A percentile compares a stretch with the other conserved stretches of the same genome.
phyloP scores from a whole-genome alignment of 306 rosid species.

The Casuarina cunninghamiana region DNA sequence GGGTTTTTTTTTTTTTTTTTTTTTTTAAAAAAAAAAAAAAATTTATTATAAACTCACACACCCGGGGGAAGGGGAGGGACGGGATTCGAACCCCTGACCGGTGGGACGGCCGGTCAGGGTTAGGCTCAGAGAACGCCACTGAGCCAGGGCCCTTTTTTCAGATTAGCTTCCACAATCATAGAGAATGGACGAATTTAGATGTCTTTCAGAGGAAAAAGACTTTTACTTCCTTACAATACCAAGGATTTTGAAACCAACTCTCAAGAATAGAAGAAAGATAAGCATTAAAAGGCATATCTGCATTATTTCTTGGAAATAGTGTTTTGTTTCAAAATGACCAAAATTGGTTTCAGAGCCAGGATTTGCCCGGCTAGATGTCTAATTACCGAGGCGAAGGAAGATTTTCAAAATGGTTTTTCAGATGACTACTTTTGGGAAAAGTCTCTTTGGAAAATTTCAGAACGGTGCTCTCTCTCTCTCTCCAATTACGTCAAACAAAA shows the following conservation, averaged over 20 bases:
- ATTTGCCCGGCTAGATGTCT: too few relatives aligned
- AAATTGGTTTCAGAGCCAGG: background rate
- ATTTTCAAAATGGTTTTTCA: background rate
- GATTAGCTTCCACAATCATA: slow-evolving; percentile 2
- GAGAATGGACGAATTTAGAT: background rate
- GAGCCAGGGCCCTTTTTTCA: background rate
- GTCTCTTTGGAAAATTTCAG: too few relatives aligned
- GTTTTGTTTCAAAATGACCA: background rate
- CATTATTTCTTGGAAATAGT: background rate
- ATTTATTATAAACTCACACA: too few relatives aligned
- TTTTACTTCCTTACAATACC: background rate
- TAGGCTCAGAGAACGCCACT: too few relatives aligned
- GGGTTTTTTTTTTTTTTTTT: too few relatives aligned
- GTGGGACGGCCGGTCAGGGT: too few relatives aligned
- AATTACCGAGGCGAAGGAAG: too few relatives aligned
- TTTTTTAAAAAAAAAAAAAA: too few relatives aligned
- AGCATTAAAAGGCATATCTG: background rate
- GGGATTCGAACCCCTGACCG: too few relatives aligned
- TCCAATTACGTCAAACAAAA: background rate
- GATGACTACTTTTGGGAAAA: background rate
- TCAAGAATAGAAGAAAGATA: background rate
- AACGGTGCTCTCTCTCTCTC: background rate
- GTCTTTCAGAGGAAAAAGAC: background rate
- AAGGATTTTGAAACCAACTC: background rate
- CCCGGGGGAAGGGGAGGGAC: too few relatives aligned